Evolutionary conservation across 83 land plant species (phyloP).

Genomic region (Picea abies): DNA sequence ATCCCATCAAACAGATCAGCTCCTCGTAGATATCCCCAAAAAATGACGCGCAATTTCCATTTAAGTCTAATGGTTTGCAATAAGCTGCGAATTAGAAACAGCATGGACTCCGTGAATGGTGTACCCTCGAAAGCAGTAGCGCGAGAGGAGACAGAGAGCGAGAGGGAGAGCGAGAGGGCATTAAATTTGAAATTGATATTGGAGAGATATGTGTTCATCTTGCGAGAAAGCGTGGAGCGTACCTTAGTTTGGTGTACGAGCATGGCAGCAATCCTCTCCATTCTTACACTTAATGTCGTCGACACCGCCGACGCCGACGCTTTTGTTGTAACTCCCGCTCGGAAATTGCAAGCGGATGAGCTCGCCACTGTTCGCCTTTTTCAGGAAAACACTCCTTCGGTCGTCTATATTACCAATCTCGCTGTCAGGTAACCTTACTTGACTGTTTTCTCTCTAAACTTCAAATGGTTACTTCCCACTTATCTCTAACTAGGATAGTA

Average conservation of each 20-base stretch:
- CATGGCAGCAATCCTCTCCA: conserved; percentile 36
- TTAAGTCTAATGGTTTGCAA: neutral
- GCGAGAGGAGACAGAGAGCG: neutral
- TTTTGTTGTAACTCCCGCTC: conserved; percentile 62
- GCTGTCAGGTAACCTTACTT: conserved; percentile 61
- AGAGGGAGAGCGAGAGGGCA: neutral
- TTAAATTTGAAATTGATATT: neutral
- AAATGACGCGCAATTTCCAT: neutral
- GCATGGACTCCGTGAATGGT: neutral
- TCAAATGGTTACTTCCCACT: too few relatives aligned
- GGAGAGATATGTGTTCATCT: neutral
- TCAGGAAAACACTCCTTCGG: conserved; percentile 97
- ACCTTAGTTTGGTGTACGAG: conserved; percentile 40
- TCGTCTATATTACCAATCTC: conserved; percentile 97
- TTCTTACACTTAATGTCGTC: conserved; percentile 22
- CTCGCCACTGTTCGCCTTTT: conserved; percentile 97
- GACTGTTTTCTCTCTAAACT: too few relatives aligned
- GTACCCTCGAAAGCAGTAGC: neutral
- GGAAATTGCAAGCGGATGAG: conserved; percentile 89
- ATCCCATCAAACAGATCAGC: conserved; percentile 14
- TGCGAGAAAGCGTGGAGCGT: neutral
- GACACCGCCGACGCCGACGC: conserved; percentile 59
- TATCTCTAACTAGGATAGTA: too few relatives aligned
- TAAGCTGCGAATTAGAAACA: neutral
- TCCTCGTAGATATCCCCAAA: neutral